Evolutionary conservation across 768 basidiomycete genomes (phyloP), one percentile per base, ranked within the genome.

Genomic region (Hypholoma sublateritium): DNA sequence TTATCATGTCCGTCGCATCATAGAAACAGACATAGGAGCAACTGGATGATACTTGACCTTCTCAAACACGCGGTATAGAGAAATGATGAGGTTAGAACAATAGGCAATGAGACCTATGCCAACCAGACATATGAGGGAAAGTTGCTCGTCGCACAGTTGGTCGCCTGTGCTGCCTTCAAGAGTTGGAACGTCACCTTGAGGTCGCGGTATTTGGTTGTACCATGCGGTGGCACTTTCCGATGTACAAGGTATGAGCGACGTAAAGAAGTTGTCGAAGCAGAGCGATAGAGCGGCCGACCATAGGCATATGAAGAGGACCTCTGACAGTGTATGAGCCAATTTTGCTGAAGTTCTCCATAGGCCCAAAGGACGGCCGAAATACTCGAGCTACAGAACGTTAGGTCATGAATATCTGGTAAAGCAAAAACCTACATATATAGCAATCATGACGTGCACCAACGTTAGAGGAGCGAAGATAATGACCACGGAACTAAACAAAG

Each of bases 261-360:
- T 95, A 74, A 95, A 93, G 72, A 87, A 93, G 67, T 96, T 93
- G 78, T 95, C 92, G 72, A 95, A 93, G 59, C 84, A 86, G 52
- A 95, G 86, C 16, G 92, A 91, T 53, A 95, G 80, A 14, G 89
- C 87, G 32, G 92, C 90, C 56, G 91, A 93, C 93, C 93, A 96
- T n/a, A 89, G 84, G 72, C 93, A 95, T 63, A 94, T 93, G 69
- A 93, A 94, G 53, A 93, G 77, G 44, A 94, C 89, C 76, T 96
- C 95, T 45, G 86, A 81, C 32, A 95, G 82, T 6, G 93, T 95
- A 66, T 95, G 88, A 2, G 89, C 84, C 36, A 95, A 82, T 72
- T 95, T 95, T 49, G 78, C 85, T 32, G 91, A 92, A 32, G 94
- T 93, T 50, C 83, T 80, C 95, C 95, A 96, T 28, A 96, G 76